Evolutionary conservation across 495 filamentous ascomycete genomes (phyloP), one percentile per base, ranked within the genome.

Genomic region (Cercophora sp.): DNA sequence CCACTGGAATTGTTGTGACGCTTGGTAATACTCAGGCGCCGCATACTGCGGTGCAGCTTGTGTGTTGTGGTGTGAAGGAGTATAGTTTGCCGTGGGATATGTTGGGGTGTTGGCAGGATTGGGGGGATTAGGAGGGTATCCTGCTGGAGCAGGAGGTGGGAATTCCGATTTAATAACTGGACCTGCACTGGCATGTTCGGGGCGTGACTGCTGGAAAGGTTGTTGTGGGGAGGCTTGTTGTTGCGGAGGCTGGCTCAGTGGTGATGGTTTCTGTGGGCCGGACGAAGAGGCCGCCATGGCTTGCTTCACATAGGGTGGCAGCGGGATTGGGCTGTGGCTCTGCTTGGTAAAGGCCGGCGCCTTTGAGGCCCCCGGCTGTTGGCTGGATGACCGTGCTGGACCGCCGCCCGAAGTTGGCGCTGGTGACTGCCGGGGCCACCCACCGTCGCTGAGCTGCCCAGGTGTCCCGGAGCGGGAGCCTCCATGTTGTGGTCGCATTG

Each of bases 401-500:
- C n/a, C n/a, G n/a, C n/a, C n/a, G n/a, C n/a, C n/a, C n/a, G n/a
- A 20, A 20, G 5, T 3, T 2, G 10, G n/a, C 36, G 48, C 15
- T 9, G 55, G 9, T 19, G 51, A 16, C n/a, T n/a, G n/a, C n/a
- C n/a, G n/a, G n/a, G n/a, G n/a, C n/a, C n/a, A n/a, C n/a, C n/a
- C n/a, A n/a, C n/a, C n/a, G n/a, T n/a, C n/a, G n/a, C n/a, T n/a
- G n/a, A n/a, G n/a, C n/a, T n/a, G n/a, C n/a, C n/a, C n/a, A n/a
- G n/a, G n/a, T n/a, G n/a, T n/a, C n/a, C n/a, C n/a, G n/a, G n/a
- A n/a, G n/a, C n/a, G n/a, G n/a, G n/a, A n/a, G n/a, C n/a, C n/a
- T 34, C 54, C 67, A 39, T 75, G 76, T 27, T 76, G 71, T 37
- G 68, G 66, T 36, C 70, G 66, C 25, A 73, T 77, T 22, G 73